Percentiles rank a stretch among this genome's conserved stretches.
These are phyloP conservation scores for Beta vulgaris DNA, from an alignment of 148 eudicot genomes.

Conservation along the genomic window DNA sequence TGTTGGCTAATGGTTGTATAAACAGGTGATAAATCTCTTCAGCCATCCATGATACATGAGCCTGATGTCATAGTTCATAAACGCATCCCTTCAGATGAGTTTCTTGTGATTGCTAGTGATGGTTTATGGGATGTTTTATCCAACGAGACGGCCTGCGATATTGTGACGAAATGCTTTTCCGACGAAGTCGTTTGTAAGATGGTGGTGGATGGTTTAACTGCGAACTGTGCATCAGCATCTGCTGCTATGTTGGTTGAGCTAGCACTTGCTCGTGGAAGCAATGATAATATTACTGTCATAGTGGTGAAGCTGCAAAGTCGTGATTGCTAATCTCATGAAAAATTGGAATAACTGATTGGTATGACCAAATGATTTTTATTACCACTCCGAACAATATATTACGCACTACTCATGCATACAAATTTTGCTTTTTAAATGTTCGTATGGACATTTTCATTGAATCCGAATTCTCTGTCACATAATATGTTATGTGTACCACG, in stretches of 20 bases:
- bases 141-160: conserved; percentile 38
- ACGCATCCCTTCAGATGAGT: conserved; percentile 34
- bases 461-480: no score
- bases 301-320: no score
- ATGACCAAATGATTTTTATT: neutral
- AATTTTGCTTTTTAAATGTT: neutral
- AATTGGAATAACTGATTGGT: neutral
- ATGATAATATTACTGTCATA: conserved; percentile 48
- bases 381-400: neutral
- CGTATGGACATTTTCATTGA: no score
- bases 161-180: conserved; percentile 36
- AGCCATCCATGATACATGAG: conserved; percentile 34
- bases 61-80: conserved; percentile 42
- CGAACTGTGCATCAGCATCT: conserved; percentile 28
- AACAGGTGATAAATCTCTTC: conserved; percentile 42
- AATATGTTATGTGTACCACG: no score
- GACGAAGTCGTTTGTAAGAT: conserved; percentile 28
- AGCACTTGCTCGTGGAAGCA: conserved; percentile 46
- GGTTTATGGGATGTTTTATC: conserved; percentile 60
- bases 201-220: neutral
- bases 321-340: neutral
- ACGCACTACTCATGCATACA: neutral
- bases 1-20: no score
- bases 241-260: conserved; percentile 43
- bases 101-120: conserved; percentile 46